Percentiles rank a stretch among this genome's conserved stretches.
These are phyloP conservation scores for Penicillium cataractarum DNA, from an alignment of 495 filamentous ascomycete genomes.

Conservation along the genomic window DNA sequence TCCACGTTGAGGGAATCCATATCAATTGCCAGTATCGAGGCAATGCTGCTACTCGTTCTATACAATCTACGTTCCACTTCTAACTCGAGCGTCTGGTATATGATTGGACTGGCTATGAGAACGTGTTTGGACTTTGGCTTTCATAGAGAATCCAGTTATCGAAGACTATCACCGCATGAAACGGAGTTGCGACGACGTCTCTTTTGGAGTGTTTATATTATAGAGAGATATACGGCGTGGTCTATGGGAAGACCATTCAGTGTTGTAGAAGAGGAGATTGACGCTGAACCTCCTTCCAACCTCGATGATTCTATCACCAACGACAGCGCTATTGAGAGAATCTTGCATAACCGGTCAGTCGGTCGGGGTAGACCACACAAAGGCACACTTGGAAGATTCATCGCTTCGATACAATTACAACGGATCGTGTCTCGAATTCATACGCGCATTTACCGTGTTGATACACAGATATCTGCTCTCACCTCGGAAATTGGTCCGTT, in stretches of 20 bases:
- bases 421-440: slow-evolving; percentile 45
- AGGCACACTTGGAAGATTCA: slow-evolving; percentile 25
- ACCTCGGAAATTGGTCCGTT: slow-evolving; percentile 35
- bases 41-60: slow-evolving; percentile 44
- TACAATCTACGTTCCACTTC: slow-evolving; percentile 42
- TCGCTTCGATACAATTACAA: slow-evolving; percentile 40
- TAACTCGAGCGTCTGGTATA: slow-evolving; percentile 48
- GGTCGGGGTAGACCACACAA: background rate
- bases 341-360: background rate
- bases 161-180: slow-evolving; percentile 30
- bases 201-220: slow-evolving; percentile 49
- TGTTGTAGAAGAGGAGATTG: slow-evolving; percentile 46
- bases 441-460: slow-evolving; percentile 44
- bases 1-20: slow-evolving; percentile 35
- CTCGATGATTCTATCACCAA: slow-evolving; percentile 33
- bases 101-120: slow-evolving; percentile 48
- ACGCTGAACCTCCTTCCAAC: slow-evolving; percentile 37
- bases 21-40: slow-evolving; percentile 42
- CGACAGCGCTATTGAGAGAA: slow-evolving; percentile 6
- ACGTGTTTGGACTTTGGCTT: slow-evolving; percentile 48
- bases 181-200: slow-evolving; percentile 38
- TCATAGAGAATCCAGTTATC: slow-evolving; percentile 33
- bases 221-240: slow-evolving; percentile 42
- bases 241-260: slow-evolving; percentile 45
- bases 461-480: slow-evolving; percentile 30